Evolutionary conservation across 78 protist genomes (phyloP).

Genomic region (Protostelium mycophagum): DNA sequence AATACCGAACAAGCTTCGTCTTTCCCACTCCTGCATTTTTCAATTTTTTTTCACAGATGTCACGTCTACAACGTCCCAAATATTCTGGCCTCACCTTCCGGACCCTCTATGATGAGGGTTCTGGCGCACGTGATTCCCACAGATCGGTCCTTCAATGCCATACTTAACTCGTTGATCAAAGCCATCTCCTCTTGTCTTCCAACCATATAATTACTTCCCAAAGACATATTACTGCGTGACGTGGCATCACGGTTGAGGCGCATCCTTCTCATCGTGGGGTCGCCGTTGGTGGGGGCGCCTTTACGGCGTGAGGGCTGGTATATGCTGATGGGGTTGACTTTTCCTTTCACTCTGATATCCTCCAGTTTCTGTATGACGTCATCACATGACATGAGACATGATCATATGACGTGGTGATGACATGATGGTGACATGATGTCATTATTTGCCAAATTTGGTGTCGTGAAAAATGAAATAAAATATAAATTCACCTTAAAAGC

Average conservation of each 20-base stretch:
- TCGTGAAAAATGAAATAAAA: no score
- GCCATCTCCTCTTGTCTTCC: not conserved
- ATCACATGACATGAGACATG: no score
- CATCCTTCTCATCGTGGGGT: not conserved
- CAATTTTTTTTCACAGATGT: no score
- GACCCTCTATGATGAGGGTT: not conserved
- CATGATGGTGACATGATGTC: no score
- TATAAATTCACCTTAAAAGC: not conserved
- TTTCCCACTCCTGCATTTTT: no score
- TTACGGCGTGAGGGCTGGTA: slow-evolving; percentile 30
- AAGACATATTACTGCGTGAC: not conserved
- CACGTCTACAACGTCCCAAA: no score
- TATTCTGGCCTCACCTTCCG: no score
- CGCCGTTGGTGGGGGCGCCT: not conserved
- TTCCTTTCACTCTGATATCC: slow-evolving; percentile 57
- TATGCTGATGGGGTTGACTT: slow-evolving; percentile 16
- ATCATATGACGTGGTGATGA: no score
- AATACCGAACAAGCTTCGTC: not conserved
- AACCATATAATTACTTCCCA: not conserved
- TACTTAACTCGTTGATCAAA: not conserved
- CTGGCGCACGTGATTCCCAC: not conserved
- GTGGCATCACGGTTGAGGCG: not conserved
- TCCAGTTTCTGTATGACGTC: not conserved
- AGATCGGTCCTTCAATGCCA: not conserved
- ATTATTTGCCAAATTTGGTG: no score